phyloP scores from a whole-genome alignment of 768 basidiomycete genomes.

The Pluteus cervinus region DNA sequence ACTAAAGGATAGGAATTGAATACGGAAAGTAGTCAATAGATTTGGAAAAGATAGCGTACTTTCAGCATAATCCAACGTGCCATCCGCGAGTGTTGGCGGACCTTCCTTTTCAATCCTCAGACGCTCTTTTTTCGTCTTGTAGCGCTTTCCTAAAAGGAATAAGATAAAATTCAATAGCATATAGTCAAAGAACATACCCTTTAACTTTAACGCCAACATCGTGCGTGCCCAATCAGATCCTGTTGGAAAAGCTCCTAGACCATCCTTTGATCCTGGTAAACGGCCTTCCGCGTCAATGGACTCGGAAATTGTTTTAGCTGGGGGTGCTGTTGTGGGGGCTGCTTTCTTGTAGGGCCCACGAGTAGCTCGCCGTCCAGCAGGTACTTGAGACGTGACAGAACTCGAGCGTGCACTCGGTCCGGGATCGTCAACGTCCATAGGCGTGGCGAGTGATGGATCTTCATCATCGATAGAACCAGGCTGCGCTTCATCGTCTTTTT shows the following conservation, averaged over 20 bases:
- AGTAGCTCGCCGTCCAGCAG: conserved; percentile 35
- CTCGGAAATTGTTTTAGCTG: conserved; percentile 33
- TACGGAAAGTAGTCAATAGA: conserved; percentile 6
- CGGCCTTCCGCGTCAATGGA: conserved; percentile 65
- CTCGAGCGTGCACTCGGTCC: conserved; percentile 35
- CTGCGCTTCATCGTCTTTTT: conserved; percentile 51
- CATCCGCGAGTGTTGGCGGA: conserved; percentile 63
- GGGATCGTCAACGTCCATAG: conserved; percentile 41
- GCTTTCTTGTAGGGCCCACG: conserved; percentile 51
- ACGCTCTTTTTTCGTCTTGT: conserved; percentile 77
- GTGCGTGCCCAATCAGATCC: conserved; percentile 66
- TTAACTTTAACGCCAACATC: conserved; percentile 70
- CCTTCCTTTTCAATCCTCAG: conserved; percentile 73
- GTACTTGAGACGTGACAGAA: conserved; percentile 39
- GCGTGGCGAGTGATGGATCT: conserved; percentile 27
- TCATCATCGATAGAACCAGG: conserved; percentile 35
- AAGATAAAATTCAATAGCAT: background rate
- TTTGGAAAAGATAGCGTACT: conserved; percentile 35
- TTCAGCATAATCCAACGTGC: conserved; percentile 72
- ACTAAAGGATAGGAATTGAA: conserved; percentile 32
- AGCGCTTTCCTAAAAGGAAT: conserved; percentile 53
- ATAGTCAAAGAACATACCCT: conserved; percentile 37
- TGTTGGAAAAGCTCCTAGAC: conserved; percentile 65
- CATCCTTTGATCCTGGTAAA: conserved; percentile 73
- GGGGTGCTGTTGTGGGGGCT: conserved; percentile 14